Percentiles rank a stretch among this genome's conserved stretches.
Conservation (phyloP, 2,329 filamentous ascomycete genomes). For the Helminthosporium solani region DNA sequence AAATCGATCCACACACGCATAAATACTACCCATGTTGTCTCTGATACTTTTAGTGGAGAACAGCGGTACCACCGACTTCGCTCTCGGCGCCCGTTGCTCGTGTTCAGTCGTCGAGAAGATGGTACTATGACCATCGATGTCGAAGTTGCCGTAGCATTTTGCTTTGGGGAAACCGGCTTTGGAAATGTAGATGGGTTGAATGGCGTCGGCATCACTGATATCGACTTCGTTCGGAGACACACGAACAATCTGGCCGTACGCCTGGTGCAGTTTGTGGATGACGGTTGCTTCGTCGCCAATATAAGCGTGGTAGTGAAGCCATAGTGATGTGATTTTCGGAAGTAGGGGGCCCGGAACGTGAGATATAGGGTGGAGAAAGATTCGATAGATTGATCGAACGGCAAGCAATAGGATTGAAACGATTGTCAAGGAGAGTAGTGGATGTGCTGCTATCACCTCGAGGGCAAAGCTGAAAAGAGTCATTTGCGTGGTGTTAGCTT, state of each 20-base stretch:
- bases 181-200: conserved; percentile 53
- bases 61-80: conserved; percentile 53
- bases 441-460: conserved; percentile 3
- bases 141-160: conserved; percentile 56
- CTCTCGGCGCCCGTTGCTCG: conserved; percentile 46
- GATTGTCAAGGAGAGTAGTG: conserved; percentile 3
- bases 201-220: conserved; percentile 38
- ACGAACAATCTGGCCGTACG: conserved; percentile 26
- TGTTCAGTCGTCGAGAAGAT: conserved; percentile 54
- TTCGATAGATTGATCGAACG: conserved; percentile 20
- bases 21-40: conserved; percentile 42
- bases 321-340: conserved; percentile 24
- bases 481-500: conserved; percentile 4
- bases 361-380: conserved; percentile 25
- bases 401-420: conserved; percentile 12
- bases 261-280: conserved; percentile 22
- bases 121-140: conserved; percentile 56
- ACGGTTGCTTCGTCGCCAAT: conserved; percentile 27
- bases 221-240: conserved; percentile 31
- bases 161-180: conserved; percentile 57
- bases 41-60: conserved; percentile 53
- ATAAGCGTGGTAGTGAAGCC: conserved; percentile 33
- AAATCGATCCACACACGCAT: conserved; percentile 47
- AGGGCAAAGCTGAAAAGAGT: conserved; percentile 7
- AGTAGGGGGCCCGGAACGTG: conserved; percentile 26